These are phyloP conservation scores for Apiotrichum akiyoshidainum DNA, from an alignment of 1,284 basidiomycete species.

Conservation along the genomic window DNA sequence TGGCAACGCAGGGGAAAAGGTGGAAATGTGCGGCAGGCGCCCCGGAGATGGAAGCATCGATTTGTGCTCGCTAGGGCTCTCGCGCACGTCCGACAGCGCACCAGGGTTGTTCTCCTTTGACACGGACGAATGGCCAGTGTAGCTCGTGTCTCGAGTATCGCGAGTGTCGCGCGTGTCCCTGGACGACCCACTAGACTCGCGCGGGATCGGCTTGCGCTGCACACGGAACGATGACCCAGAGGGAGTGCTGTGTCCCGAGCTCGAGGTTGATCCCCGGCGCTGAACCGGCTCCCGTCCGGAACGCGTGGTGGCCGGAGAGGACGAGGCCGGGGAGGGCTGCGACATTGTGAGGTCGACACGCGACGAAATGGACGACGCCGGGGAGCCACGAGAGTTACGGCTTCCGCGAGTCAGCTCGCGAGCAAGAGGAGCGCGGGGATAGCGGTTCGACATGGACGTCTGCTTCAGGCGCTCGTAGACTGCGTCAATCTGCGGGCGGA, in stretches of 20 bases:
- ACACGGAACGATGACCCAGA: background rate
- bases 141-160: background rate
- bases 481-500: background rate
- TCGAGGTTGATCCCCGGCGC: background rate
- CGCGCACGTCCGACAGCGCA: background rate
- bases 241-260: background rate
- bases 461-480: background rate
- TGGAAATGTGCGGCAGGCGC: too few species aligned
- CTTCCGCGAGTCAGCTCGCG: background rate
- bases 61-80: background rate
- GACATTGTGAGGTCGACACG: background rate
- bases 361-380: background rate
- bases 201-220: constrained; percentile 4
- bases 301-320: background rate
- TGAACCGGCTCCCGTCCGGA: background rate
- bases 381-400: background rate
- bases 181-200: background rate
- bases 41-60: background rate
- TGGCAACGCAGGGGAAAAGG: too few species aligned
- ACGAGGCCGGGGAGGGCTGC: background rate
- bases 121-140: background rate
- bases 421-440: background rate
- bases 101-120: background rate
- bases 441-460: background rate
- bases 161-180: background rate